Evolutionary conservation across 2,329 filamentous ascomycete species (phyloP), one percentile per base, ranked within the genome.

Genomic region (Ophiostoma quercus): DNA sequence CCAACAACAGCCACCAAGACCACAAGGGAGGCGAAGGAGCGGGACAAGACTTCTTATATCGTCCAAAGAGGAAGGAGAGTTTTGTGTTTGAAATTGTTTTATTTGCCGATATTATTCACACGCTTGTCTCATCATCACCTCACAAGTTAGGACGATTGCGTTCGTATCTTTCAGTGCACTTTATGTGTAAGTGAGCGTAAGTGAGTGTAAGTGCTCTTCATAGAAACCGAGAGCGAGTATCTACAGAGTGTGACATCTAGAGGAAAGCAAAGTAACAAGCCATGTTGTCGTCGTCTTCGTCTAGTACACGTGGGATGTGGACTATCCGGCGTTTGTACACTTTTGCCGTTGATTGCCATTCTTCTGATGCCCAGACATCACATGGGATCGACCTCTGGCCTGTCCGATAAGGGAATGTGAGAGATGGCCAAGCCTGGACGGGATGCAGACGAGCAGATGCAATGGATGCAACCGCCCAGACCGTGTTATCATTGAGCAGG

Each of bases 41-140:
- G 16, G 34, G 14, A 39, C 34, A 65, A 37, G 8, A 39, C 14
- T 39, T 39, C 19, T 39, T 39, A 65, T 39, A 62, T 62, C 57
- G 57, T 39, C 62, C 16, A 65, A 65, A 65, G 34, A 65, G 62
- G 62, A 65, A 65, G 62, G 62, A 39, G 62, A 65, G 5, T 39
- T 39, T 25, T 9, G 5, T 39, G 34, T 34, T 8, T 34, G 34
- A 5, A 34, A 34, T 34, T 34, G 34, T 34, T 34, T 34, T 6
- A 34, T 34, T 34, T 34, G 34, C 8, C 5, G 34, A 34, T 34
- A 34, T 29, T 29, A 34, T 34, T 8, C 8, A 39, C 19, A 8
- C 29, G 32, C 32, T 65, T 41, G 62, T 65, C 34, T 39, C 32
- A 14, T 9, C 62, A 65, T 39, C 62, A 22, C 62, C 39, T 65